These are phyloP conservation scores for Beauveria medogensis DNA, from an alignment of 2,329 filamentous ascomycete genomes.

Conservation along the genomic window DNA sequence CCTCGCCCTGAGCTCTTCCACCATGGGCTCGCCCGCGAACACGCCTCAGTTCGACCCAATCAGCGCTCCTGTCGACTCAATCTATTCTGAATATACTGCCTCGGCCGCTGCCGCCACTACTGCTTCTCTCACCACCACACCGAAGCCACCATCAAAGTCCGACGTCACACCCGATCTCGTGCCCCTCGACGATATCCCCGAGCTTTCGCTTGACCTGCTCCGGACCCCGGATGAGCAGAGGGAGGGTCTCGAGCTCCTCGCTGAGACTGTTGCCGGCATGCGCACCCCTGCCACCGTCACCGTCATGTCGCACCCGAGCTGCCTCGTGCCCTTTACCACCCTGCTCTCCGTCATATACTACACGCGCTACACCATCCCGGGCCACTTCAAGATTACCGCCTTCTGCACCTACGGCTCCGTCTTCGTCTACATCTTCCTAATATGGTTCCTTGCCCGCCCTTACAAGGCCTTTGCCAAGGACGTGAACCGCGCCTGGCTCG, in stretches of 20 bases:
- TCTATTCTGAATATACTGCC: conserved; percentile 28
- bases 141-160: conserved; percentile 27
- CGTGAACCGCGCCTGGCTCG: conserved; percentile 12
- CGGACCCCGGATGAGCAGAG: conserved; percentile 51
- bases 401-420: conserved; percentile 10
- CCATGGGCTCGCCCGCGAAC: conserved; percentile 54
- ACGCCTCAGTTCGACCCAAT: conserved; percentile 56
- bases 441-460: conserved; percentile 24
- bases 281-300: conserved; percentile 57
- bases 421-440: conserved; percentile 1
- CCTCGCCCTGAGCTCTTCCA: conserved; percentile 56
- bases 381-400: conserved; percentile 9
- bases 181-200: conserved; percentile 44
- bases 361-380: conserved; percentile 5
- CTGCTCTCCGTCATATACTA: conserved; percentile 35
- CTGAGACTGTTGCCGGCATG: conserved; percentile 78
- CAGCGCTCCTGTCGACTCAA: conserved; percentile 17
- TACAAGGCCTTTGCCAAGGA: conserved; percentile 21
- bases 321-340: conserved; percentile 38
- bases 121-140: conserved; percentile 35
- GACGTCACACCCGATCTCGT: conserved; percentile 27
- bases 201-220: conserved; percentile 54
- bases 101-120: conserved; percentile 45
- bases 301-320: conserved; percentile 55
- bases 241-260: conserved; percentile 63